phyloP scores from a whole-genome alignment of 495 filamentous ascomycete species.

The Tuber microsphaerosporum region DNA sequence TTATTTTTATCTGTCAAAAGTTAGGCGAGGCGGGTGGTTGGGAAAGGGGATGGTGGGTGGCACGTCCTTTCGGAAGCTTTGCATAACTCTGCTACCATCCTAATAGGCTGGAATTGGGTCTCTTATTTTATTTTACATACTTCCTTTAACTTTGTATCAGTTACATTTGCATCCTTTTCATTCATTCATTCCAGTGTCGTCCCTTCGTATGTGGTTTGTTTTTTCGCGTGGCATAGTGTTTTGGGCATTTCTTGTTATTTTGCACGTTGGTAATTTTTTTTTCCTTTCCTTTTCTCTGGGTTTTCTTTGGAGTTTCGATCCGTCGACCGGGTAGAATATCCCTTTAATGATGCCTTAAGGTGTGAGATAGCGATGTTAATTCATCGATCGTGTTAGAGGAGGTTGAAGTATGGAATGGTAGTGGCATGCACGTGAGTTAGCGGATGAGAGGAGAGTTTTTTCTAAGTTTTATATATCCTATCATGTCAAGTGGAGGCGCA shows the following conservation, averaged over 20 bases:
- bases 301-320: constrained; percentile 33
- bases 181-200: constrained; percentile 33
- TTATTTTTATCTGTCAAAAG: constrained; percentile 28
- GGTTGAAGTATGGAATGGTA: constrained; percentile 1
- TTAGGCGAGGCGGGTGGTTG: constrained; percentile 9
- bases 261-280: constrained; percentile 24
- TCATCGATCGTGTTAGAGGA: not conserved
- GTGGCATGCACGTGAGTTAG: constrained; percentile 3
- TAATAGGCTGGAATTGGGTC: constrained; percentile 2
- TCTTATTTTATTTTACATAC: constrained; percentile 36
- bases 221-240: constrained; percentile 40
- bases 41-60: constrained; percentile 12
- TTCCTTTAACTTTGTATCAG: constrained; percentile 35
- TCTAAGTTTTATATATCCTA: not conserved
- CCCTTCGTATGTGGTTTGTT: constrained; percentile 26
- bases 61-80: constrained; percentile 24
- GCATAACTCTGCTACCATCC: not conserved
- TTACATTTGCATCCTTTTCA: constrained; percentile 39
- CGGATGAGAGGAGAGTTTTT: not conserved
- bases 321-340: constrained; percentile 37
- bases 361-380: constrained; percentile 4
- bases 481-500: constrained; percentile 12
- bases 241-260: constrained; percentile 32
- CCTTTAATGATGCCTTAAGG: constrained; percentile 31
- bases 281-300: constrained; percentile 24